Percentiles rank a stretch among this genome's conserved stretches.
phyloP scores from a whole-genome alignment of 306 rosid genomes.

The Abrus pulchellus region DNA sequence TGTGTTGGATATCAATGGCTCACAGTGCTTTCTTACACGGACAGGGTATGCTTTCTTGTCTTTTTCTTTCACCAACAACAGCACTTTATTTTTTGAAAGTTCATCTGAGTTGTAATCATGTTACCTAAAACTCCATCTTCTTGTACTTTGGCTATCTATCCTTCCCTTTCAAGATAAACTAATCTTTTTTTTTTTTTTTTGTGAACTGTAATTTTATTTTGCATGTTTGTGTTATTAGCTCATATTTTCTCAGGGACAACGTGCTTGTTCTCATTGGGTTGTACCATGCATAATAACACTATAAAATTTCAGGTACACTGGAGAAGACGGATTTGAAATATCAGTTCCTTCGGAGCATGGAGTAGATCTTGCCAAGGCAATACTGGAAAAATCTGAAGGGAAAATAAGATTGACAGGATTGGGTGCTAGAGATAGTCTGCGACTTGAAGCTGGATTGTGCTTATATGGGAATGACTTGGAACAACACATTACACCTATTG shows the following conservation, averaged over 20 bases:
- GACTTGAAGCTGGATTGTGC: constrained; percentile 97
- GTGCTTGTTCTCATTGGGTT: constrained; percentile 15
- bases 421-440: constrained; percentile 96
- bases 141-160: constrained; percentile 5
- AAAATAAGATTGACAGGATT: constrained; percentile 92
- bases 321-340: constrained; percentile 99
- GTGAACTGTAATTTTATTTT: constrained; percentile 20
- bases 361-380: constrained; percentile 90
- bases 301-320: constrained; percentile 81
- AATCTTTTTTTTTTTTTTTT: background rate
- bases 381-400: constrained; percentile 93
- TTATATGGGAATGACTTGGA: constrained; percentile 96
- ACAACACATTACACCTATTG: constrained; percentile 88
- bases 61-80: constrained; percentile 1
- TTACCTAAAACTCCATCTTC: constrained; percentile 3
- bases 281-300: constrained; percentile 35
- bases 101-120: constrained; percentile 11
- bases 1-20: constrained; percentile 84
- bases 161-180: constrained; percentile 11
- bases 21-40: constrained; percentile 83
- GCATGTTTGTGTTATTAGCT: background rate
- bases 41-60: constrained; percentile 76
- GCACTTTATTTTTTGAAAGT: constrained; percentile 5
- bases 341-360: constrained; percentile 93
- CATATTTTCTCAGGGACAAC: constrained; percentile 5